Conservation (phyloP, 768 basidiomycete genomes). For the Pilatotrama ljubarskyi region DNA sequence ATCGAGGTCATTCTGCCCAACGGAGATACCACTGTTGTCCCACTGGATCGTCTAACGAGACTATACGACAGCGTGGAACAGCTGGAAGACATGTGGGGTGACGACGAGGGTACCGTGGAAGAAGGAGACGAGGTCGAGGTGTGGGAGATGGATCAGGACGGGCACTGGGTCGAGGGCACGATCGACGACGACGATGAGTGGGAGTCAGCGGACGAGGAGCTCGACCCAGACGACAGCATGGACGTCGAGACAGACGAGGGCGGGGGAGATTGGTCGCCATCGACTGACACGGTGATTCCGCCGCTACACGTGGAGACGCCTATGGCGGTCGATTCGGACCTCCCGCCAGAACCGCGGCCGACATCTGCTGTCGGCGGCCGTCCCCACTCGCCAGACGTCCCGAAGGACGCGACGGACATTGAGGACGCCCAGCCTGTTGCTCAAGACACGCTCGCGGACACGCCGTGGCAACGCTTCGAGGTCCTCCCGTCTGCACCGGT, state of each 20-base stretch:
- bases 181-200: constrained; percentile 33
- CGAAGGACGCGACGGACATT: constrained; percentile 29
- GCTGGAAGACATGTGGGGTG: constrained; percentile 66
- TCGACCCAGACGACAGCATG: constrained; percentile 40
- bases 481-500: constrained; percentile 70
- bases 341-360: constrained; percentile 9
- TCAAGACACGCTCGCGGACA: constrained; percentile 34
- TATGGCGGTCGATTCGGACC: not conserved
- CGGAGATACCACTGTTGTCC: constrained; percentile 47
- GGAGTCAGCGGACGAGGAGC: constrained; percentile 37
- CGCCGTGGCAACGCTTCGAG: constrained; percentile 83
- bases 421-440: constrained; percentile 29
- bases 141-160: constrained; percentile 44
- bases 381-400: constrained; percentile 29
- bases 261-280: constrained; percentile 30
- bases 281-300: constrained; percentile 16
- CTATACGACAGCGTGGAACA: constrained; percentile 83
- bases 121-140: constrained; percentile 42
- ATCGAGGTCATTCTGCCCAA: constrained; percentile 74
- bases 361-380: not conserved
- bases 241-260: constrained; percentile 34
- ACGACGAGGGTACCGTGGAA: constrained; percentile 40
- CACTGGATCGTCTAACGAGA: constrained; percentile 68
- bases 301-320: constrained; percentile 1
- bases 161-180: constrained; percentile 32